Base-by-base conservation (phyloP, 2,329 filamentous ascomycete genomes). In the Cercospora beticola region DNA sequence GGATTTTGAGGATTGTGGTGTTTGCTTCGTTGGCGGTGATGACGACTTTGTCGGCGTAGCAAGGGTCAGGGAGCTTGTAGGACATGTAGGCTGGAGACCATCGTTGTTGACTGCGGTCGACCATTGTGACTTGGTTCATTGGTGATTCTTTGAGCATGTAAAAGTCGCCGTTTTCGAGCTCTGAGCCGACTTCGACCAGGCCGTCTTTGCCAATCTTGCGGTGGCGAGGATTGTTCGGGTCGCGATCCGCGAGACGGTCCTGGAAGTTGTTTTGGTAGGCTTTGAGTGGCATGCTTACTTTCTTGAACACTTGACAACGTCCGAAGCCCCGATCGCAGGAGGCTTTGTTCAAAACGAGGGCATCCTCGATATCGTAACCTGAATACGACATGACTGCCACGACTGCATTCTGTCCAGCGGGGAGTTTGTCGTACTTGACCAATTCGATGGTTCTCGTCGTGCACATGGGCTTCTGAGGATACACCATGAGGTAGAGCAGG, bases 361-460 rank as follows among this genome's bases (percentile, higher is more conserved):
- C 95, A 85, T 99, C 95, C 84, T 99, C 95, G 74, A 99, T 99
- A 88, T 99, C 95, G 81, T 99, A 99, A 26, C 95, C 95, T 10
- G 94, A 98, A 81, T 95, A 99, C 60, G 94, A 98, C 95, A 99
- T 99, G 82, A 99, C 95, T 5, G 97, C 95, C 28, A 99, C 95
- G 0, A 92, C 97, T 4, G 95, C 96, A 70, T 97, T 98, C 78
- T 99, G 95, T 0, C 95, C 95, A 5, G 95, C 95, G 0, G 95
- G 95, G 14, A 99, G 89, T 78, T 97, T 97, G 81, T 99, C 95
- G 78, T 98, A 99, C 74, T 97, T 93, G 74, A 97, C 92, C 26
- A 99, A 86, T 80, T 99, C 93, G 72, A 99, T 99, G 0, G 95
- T 97, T 76, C 97, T 91, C 62, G 93, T 97, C 78, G 97, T 97